A percentile compares a stretch with the other conserved stretches of the same genome.
Evolutionary conservation across 192 early-diverging fungal genomes (phyloP).

Genomic region (Entomortierella beljakovae): DNA sequence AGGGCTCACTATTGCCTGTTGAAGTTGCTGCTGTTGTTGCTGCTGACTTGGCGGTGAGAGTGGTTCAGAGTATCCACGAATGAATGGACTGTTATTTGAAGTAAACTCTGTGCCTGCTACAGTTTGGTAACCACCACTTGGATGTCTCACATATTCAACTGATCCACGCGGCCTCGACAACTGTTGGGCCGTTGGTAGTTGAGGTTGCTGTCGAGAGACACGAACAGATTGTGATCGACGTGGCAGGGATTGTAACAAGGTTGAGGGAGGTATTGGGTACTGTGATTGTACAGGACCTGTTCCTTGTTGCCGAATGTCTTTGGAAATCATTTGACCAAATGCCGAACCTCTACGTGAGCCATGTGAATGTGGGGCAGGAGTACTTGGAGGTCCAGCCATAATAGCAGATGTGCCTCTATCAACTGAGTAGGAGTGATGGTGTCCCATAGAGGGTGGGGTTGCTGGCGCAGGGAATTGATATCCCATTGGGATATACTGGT

Average conservation of each 20-base stretch:
- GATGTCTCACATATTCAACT: conserved; percentile 12
- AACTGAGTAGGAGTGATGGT: conserved; percentile 28
- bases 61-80: conserved; percentile 9
- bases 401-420: conserved; percentile 13
- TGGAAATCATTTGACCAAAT: neutral
- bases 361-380: neutral
- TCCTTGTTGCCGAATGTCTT: neutral
- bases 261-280: conserved; percentile 36
- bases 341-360: neutral
- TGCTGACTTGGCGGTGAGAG: conserved; percentile 3
- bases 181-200: neutral
- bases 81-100: conserved; percentile 1
- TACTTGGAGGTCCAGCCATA: conserved; percentile 8
- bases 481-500: conserved; percentile 13
- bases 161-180: conserved; percentile 7
- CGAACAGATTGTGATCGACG: conserved; percentile 40
- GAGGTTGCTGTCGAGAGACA: neutral
- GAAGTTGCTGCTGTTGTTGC: conserved; percentile 9
- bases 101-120: neutral
- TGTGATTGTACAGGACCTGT: conserved; percentile 8
- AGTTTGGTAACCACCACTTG: conserved; percentile 18
- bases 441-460: conserved; percentile 18
- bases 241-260: conserved; percentile 20
- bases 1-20: conserved; percentile 4
- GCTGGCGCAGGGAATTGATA: conserved; percentile 27